Evolutionary conservation across 768 basidiomycete genomes (phyloP).

Genomic region (Suillus discolor): DNA sequence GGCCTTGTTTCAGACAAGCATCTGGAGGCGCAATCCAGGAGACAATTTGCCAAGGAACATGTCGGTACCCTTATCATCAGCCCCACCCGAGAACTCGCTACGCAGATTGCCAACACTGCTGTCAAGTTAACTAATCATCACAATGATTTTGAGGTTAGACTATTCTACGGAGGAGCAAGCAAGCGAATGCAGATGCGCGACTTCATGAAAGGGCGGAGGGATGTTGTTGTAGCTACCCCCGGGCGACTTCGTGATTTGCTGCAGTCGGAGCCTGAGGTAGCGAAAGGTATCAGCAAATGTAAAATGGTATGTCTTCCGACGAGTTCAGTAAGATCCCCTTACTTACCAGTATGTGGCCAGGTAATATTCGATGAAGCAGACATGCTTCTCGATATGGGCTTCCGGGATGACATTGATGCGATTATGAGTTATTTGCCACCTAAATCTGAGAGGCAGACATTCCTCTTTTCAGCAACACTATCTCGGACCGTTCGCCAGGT

Average conservation of each 20-base stretch:
- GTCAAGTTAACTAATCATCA: conserved; percentile 63
- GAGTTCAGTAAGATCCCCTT: conserved; percentile 3
- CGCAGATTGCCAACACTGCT: conserved; percentile 88
- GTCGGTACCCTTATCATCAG: conserved; percentile 83
- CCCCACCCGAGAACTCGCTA: conserved; percentile 88
- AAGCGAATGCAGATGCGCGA: conserved; percentile 67
- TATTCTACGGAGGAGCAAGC: conserved; percentile 79
- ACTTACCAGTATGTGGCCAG: conserved; percentile 39
- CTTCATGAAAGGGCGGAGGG: conserved; percentile 64
- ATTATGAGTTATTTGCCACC: conserved; percentile 67
- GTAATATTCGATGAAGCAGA: conserved; percentile 94
- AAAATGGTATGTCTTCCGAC: conserved; percentile 51
- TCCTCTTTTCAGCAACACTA: conserved; percentile 91
- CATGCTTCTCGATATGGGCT: conserved; percentile 89
- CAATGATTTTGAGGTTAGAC: conserved; percentile 62
- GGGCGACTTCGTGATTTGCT: conserved; percentile 81
- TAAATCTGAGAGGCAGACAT: conserved; percentile 75
- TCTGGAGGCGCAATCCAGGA: conserved; percentile 34
- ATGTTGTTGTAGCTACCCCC: conserved; percentile 90
- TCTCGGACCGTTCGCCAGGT: conserved; percentile 71
- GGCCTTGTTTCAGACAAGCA: conserved; percentile 37
- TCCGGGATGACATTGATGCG: conserved; percentile 80
- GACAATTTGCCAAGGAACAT: conserved; percentile 43
- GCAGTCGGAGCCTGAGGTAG: conserved; percentile 56
- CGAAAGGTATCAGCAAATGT: conserved; percentile 51